A percentile compares a stretch with the other conserved stretches of the same genome.
Evolutionary conservation across 768 basidiomycete species (phyloP).

Genomic region (Daedaleopsis nitida): DNA sequence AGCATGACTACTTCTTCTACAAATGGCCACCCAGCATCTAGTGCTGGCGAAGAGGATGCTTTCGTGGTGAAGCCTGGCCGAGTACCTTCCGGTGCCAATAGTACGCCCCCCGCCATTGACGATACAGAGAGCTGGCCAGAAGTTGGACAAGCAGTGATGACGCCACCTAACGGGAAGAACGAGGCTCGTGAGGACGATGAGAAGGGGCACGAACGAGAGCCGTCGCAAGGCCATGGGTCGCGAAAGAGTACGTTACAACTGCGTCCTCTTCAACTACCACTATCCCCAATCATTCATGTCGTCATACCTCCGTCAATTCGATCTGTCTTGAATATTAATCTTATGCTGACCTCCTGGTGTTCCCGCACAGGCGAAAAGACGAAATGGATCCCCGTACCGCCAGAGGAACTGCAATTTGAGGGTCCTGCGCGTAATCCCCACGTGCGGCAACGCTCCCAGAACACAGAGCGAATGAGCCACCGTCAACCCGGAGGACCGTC

Average conservation of each 20-base stretch:
- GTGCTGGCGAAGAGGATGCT: conserved; percentile 38
- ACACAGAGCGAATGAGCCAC: conserved; percentile 24
- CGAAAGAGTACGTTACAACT: conserved; percentile 39
- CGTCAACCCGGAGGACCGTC: conserved; percentile 10
- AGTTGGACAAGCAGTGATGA: conserved; percentile 37
- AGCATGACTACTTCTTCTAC: background rate
- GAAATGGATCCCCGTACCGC: conserved; percentile 64
- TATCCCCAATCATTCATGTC: background rate
- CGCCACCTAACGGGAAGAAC: conserved; percentile 17
- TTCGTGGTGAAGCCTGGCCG: conserved; percentile 46
- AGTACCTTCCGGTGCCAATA: conserved; percentile 24
- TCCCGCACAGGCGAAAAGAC: conserved; percentile 48
- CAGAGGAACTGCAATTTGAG: conserved; percentile 54
- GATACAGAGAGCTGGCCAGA: conserved; percentile 49
- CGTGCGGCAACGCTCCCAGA: conserved; percentile 25
- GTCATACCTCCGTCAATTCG: background rate
- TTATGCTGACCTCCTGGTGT: background rate
- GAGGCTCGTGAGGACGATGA: conserved; percentile 23
- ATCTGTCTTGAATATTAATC: no score
- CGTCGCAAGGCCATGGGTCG: conserved; percentile 31
- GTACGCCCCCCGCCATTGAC: conserved; percentile 32
- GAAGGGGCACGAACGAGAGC: conserved; percentile 22
- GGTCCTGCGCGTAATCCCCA: conserved; percentile 43
- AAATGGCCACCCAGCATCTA: conserved; percentile 8
- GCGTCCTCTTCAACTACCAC: background rate